Conservation (phyloP, 2,329 filamentous ascomycete species). For the Geosmithia morbida region DNA sequence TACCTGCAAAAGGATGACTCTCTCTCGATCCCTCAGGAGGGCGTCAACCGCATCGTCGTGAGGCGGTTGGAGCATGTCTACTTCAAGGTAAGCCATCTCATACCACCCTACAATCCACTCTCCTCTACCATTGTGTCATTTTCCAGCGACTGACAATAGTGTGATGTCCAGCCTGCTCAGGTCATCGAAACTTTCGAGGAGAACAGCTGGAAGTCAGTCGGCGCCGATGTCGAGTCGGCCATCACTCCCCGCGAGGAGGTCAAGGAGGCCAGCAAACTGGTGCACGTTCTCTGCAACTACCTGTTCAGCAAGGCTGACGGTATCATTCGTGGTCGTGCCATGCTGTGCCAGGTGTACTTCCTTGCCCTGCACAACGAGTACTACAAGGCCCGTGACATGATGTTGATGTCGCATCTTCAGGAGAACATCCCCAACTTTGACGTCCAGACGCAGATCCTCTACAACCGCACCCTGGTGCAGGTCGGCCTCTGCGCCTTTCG, state of each 20-base stretch:
- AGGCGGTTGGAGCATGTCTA: conserved; percentile 93
- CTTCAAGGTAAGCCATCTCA: conserved; percentile 59
- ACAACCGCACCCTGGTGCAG: conserved; percentile 95
- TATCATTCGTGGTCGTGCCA: conserved; percentile 88
- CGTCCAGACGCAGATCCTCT: conserved; percentile 92
- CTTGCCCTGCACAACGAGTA: conserved; percentile 94
- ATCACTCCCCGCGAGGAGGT: conserved; percentile 63
- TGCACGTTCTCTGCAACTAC: conserved; percentile 85
- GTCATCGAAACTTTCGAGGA: conserved; percentile 91
- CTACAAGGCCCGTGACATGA: conserved; percentile 96
- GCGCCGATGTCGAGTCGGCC: conserved; percentile 53
- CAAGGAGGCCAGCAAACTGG: conserved; percentile 57
- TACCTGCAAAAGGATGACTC: conserved; percentile 54
- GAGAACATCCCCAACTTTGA: conserved; percentile 96
- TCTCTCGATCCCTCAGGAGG: conserved; percentile 68
- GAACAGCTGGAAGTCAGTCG: conserved; percentile 77
- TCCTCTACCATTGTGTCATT: not conserved
- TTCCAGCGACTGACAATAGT: conserved; percentile 4
- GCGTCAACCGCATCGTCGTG: conserved; percentile 84
- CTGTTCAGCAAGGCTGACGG: conserved; percentile 90
- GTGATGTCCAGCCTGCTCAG: conserved; percentile 52
- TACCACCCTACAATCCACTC: not conserved
- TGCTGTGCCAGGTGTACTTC: conserved; percentile 99
- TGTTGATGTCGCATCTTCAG: conserved; percentile 98
- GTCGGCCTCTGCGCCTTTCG: conserved; percentile 98